phyloP scores from a whole-genome alignment of 306 rosid genomes.

The Heteromeles arbutifolia region DNA sequence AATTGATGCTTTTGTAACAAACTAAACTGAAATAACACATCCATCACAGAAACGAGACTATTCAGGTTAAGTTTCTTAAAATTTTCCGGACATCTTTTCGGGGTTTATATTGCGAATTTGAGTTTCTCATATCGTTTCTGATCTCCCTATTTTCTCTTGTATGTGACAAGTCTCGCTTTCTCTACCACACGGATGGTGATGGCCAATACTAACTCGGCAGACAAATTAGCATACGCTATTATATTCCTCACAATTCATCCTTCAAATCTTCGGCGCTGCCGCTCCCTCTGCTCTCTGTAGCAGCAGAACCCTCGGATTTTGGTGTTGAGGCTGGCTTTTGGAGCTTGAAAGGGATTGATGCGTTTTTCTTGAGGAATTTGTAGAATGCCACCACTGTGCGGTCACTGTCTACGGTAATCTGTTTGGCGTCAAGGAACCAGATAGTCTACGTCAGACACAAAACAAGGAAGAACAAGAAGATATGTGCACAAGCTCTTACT shows the following conservation, averaged over 20 bases:
- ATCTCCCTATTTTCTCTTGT: conserved; percentile 17
- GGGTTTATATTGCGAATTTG: neutral
- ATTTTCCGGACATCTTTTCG: neutral
- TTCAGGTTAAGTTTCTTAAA: no score
- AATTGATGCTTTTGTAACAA: no score
- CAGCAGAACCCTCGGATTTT: conserved; percentile 36
- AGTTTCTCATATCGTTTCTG: conserved; percentile 11
- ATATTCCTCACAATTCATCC: conserved; percentile 66
- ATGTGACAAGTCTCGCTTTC: conserved; percentile 15
- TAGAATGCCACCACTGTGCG: conserved; percentile 95
- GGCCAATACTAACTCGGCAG: conserved; percentile 2
- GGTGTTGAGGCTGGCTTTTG: conserved; percentile 64
- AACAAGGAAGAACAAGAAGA: neutral
- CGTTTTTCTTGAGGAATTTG: conserved; percentile 84
- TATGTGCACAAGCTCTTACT: neutral
- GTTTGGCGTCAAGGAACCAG: conserved; percentile 24
- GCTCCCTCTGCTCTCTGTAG: conserved; percentile 38
- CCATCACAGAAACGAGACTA: no score
- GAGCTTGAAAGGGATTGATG: conserved; percentile 96
- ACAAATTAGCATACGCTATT: conserved; percentile 7
- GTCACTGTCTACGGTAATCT: conserved; percentile 81
- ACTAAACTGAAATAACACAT: no score
- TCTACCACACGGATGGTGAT: conserved; percentile 3
- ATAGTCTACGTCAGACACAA: neutral
- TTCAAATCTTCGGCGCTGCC: conserved; percentile 37